A percentile compares a stretch with the other conserved stretches of the same genome.
phyloP scores from a whole-genome alignment of 2,329 filamentous ascomycete genomes.

The Aspergillus carbonarius region DNA sequence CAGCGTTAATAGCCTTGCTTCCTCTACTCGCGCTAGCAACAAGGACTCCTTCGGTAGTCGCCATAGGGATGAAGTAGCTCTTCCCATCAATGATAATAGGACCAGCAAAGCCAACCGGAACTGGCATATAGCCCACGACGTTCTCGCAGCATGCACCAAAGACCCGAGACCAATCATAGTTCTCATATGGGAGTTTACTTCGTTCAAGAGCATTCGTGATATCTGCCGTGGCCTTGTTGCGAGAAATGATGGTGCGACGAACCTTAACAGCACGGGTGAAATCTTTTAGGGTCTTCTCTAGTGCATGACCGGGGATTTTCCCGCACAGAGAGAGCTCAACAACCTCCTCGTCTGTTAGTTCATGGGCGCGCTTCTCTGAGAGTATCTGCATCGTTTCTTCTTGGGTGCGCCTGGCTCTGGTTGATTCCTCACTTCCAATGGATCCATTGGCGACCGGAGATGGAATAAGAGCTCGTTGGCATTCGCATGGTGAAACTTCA shows the following conservation, averaged over 20 bases:
- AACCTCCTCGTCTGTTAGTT: slow-evolving; percentile 69
- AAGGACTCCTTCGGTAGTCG: slow-evolving; percentile 94
- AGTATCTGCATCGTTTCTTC: slow-evolving; percentile 76
- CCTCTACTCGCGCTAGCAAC: slow-evolving; percentile 92
- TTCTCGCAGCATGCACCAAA: slow-evolving; percentile 98
- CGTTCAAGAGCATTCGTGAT: slow-evolving; percentile 73
- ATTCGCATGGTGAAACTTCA: slow-evolving; percentile 17
- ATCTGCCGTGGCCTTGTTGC: slow-evolving; percentile 76
- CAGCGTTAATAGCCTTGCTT: slow-evolving; percentile 96
- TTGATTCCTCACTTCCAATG: slow-evolving; percentile 21
- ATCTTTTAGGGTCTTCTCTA: slow-evolving; percentile 78
- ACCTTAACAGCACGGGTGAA: slow-evolving; percentile 89
- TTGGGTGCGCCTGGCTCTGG: slow-evolving; percentile 55
- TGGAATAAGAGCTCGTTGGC: background rate
- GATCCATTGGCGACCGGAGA: background rate
- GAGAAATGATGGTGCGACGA: slow-evolving; percentile 79
- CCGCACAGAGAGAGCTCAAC: slow-evolving; percentile 80
- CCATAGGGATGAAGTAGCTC: slow-evolving; percentile 97
- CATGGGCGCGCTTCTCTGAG: background rate
- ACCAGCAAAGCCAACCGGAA: slow-evolving; percentile 91
- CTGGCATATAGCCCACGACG: slow-evolving; percentile 89
- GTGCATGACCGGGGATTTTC: slow-evolving; percentile 89
- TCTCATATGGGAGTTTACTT: slow-evolving; percentile 82
- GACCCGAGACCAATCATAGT: slow-evolving; percentile 95
- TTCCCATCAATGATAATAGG: slow-evolving; percentile 91